A percentile compares a stretch with the other conserved stretches of the same genome.
These are phyloP conservation scores for Trematosphaeria pertusa DNA, from an alignment of 2,329 filamentous ascomycete genomes.

Conservation along the genomic window DNA sequence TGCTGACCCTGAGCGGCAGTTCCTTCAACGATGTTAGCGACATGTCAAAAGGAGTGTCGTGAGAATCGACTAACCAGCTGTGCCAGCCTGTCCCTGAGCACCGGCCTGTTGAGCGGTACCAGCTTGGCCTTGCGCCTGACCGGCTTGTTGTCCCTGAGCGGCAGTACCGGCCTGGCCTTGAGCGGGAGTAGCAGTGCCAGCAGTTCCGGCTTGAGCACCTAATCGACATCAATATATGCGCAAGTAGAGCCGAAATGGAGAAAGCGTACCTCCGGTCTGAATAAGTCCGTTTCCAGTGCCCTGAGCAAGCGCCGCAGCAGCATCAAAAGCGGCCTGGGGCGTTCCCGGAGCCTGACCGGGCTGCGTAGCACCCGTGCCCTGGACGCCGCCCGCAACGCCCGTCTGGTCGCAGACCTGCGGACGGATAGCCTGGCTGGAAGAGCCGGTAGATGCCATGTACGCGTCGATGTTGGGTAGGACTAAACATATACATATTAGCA, in stretches of 20 bases:
- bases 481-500: constrained; percentile 15
- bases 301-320: constrained; percentile 33
- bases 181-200: constrained; percentile 4
- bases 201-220: constrained; percentile 9
- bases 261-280: too few relatives aligned
- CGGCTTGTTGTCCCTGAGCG: constrained; percentile 12
- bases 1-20: constrained; percentile 8
- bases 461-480: constrained; percentile 47
- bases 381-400: constrained; percentile 43
- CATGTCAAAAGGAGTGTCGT: too few relatives aligned
- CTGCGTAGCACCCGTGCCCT: constrained; percentile 35
- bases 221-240: constrained; percentile 21
- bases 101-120: constrained; percentile 11
- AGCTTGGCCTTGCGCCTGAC: neutral
- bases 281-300: constrained; percentile 40
- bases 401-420: constrained; percentile 42
- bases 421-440: constrained; percentile 35
- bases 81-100: constrained; percentile 3
- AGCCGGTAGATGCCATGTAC: constrained; percentile 45
- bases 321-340: constrained; percentile 38
- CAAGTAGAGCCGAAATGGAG: too few relatives aligned
- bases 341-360: constrained; percentile 39
- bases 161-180: constrained; percentile 13
- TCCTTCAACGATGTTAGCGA: too few relatives aligned
- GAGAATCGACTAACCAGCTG: neutral